Evolutionary conservation across 2,329 filamentous ascomycete species (phyloP).

Genomic region (Penicillium palitans): DNA sequence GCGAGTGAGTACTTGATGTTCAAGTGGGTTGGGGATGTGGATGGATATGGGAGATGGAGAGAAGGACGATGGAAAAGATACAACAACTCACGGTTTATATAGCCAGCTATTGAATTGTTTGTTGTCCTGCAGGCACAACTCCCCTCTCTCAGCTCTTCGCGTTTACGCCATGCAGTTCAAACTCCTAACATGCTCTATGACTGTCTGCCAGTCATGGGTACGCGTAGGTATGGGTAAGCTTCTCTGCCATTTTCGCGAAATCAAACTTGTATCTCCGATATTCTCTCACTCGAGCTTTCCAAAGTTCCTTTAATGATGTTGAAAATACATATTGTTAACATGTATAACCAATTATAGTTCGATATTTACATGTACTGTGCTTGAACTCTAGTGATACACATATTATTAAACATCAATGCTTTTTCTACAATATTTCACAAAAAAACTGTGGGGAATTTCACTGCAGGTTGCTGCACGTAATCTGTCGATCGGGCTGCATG

Average conservation of each 20-base stretch:
- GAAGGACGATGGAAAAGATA: background rate
- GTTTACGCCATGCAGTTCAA: background rate
- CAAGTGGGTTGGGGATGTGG: background rate
- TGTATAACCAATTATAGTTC: background rate
- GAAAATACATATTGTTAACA: background rate
- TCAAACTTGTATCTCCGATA: background rate
- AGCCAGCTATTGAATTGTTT: background rate
- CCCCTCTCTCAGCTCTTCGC: no score
- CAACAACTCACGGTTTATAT: background rate
- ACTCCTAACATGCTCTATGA: background rate
- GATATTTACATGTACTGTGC: background rate
- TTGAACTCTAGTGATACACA: background rate
- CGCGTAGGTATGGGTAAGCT: background rate
- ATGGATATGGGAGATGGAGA: background rate
- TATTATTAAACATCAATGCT: background rate
- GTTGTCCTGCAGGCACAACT: background rate
- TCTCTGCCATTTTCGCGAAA: background rate
- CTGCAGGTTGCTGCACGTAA: constrained; percentile 1
- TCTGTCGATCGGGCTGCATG: background rate
- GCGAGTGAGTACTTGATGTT: background rate
- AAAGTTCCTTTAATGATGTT: background rate
- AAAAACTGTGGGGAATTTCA: background rate
- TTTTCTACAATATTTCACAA: background rate
- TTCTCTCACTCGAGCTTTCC: background rate
- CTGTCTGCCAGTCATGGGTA: background rate